These are phyloP conservation scores for Phytophthora tubulina DNA, from an alignment of 352 stramenopile genomes.

Conservation along the genomic window DNA sequence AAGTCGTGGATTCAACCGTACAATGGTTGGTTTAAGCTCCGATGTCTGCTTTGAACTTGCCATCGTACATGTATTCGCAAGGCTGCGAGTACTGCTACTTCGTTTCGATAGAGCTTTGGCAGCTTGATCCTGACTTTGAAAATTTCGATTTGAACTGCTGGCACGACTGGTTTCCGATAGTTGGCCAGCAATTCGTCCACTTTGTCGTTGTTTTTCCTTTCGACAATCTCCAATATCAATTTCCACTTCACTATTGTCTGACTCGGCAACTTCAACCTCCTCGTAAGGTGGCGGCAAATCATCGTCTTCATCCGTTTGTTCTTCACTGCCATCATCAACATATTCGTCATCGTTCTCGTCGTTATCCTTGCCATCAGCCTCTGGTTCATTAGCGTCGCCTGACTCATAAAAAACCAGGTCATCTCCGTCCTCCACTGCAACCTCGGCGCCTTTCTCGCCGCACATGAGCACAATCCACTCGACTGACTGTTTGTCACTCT, in stretches of 20 bases:
- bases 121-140: not conserved
- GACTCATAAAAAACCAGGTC: slow-evolving; percentile 7
- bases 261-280: slow-evolving; percentile 12
- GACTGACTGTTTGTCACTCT: slow-evolving; percentile 18
- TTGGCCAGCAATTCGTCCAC: not conserved
- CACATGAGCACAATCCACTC: slow-evolving; percentile 40
- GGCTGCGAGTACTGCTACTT: slow-evolving; percentile 23
- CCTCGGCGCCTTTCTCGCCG: slow-evolving; percentile 33
- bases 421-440: slow-evolving; percentile 1
- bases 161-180: not conserved
- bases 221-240: not conserved
- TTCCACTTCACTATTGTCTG: slow-evolving; percentile 1
- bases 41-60: slow-evolving; percentile 8
- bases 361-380: slow-evolving; percentile 6
- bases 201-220: not conserved
- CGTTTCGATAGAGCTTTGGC: slow-evolving; percentile 1
- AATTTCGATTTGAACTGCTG: not conserved
- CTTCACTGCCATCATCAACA: slow-evolving; percentile 12
- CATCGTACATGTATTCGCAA: not conserved
- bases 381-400: slow-evolving; percentile 17
- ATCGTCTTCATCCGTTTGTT: slow-evolving; percentile 26
- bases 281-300: slow-evolving; percentile 40
- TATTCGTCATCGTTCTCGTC: not conserved
- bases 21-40: slow-evolving; percentile 47
- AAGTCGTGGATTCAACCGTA: slow-evolving; percentile 28